phyloP scores from a whole-genome alignment of 257 asterid genomes.

The Lantana camara region DNA sequence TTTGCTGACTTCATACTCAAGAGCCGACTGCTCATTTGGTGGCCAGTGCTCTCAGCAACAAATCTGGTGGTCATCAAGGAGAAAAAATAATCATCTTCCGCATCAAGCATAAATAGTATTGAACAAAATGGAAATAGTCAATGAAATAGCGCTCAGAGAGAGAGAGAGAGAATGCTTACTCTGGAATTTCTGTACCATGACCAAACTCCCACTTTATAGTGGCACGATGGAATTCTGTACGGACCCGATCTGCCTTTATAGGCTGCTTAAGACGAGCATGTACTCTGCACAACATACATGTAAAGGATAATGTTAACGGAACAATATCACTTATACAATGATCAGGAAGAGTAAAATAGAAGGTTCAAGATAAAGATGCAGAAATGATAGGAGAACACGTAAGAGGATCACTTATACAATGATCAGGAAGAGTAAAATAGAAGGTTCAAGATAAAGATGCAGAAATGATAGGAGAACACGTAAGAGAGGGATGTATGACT shows the following conservation, averaged over 20 bases:
- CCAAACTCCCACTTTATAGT: slow-evolving; percentile 65
- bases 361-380: slow-evolving; percentile 8
- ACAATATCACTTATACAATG: slow-evolving; percentile 24
- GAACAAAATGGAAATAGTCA: slow-evolving; percentile 15
- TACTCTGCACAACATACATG: slow-evolving; percentile 53
- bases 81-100: slow-evolving; percentile 6
- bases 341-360: slow-evolving; percentile 14
- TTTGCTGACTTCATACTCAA: slow-evolving; percentile 94
- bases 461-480: slow-evolving; percentile 23
- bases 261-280: slow-evolving; percentile 85
- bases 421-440: slow-evolving; percentile 14
- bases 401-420: slow-evolving; percentile 25
- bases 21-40: slow-evolving; percentile 88
- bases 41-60: slow-evolving; percentile 94
- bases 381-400: slow-evolving; percentile 23
- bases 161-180: slow-evolving; percentile 47
- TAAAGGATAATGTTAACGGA: slow-evolving; percentile 27
- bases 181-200: slow-evolving; percentile 56
- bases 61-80: slow-evolving; percentile 51
- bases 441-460: slow-evolving; percentile 10
- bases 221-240: slow-evolving; percentile 87
- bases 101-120: slow-evolving; percentile 21
- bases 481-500: slow-evolving; percentile 29
- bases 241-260: slow-evolving; percentile 69
- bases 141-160: slow-evolving; percentile 18